A percentile compares a stretch with the other conserved stretches of the same genome.
These are phyloP conservation scores for Gossypium anomalum DNA, from an alignment of 345 rosid genomes.

Conservation along the genomic window DNA sequence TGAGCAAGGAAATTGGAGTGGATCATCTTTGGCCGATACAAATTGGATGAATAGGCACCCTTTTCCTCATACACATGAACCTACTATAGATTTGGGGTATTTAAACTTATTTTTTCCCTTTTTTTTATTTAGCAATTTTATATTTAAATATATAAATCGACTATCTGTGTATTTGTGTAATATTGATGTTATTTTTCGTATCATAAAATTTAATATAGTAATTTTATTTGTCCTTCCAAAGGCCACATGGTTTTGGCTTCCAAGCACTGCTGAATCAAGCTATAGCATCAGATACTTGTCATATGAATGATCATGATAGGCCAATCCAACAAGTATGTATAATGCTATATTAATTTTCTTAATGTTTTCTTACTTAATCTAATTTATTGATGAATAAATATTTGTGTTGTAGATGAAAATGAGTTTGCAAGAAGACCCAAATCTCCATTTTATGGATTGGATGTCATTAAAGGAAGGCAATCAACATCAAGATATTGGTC, in stretches of 20 bases:
- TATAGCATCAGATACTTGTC: neutral
- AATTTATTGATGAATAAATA: too few relatives aligned
- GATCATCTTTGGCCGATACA: neutral
- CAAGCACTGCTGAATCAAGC: slow-evolving; percentile 7
- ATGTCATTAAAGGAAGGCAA: neutral
- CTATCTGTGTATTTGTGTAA: too few relatives aligned
- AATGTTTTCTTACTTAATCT: too few relatives aligned
- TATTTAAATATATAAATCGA: neutral
- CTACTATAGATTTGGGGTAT: neutral
- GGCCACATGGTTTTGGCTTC: neutral
- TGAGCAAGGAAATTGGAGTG: neutral
- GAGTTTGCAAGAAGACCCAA: slow-evolving; percentile 9
- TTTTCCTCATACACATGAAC: neutral
- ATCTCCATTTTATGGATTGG: neutral
- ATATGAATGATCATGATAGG: neutral
- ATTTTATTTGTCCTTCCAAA: neutral
- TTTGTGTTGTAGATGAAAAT: neutral
- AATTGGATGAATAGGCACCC: neutral
- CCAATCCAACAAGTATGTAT: neutral
- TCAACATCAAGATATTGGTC: neutral
- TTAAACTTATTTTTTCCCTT: neutral
- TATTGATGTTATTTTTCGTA: too few relatives aligned
- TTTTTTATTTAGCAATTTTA: neutral
- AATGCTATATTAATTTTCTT: neutral
- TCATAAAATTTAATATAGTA: neutral